Base-by-base conservation (phyloP, 2,329 filamentous ascomycete genomes). In the Diaporthe citriasiana region DNA sequence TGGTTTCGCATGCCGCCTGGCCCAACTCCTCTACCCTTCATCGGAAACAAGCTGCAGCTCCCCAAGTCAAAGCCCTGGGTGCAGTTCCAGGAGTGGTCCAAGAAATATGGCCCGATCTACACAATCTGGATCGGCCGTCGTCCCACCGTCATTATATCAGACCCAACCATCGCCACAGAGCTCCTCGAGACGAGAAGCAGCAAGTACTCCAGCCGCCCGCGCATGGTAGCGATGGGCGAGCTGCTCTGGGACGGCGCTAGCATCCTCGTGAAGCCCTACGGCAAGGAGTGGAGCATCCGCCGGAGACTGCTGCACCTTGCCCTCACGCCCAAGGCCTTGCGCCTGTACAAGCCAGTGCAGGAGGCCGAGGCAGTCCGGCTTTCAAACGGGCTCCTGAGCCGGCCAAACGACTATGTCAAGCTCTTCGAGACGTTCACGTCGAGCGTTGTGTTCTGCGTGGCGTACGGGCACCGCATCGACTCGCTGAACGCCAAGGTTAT, bases 381-480 rank as follows among this genome's bases (percentile, higher is more conserved):
- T 5, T 83, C 84, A 69, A 80, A 77, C 73, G 82, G 86, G 9
- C 78, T 89, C 8, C 78, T 89, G 17, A 72, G 79, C 4, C 80
- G 80, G 7, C 82, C 85, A 0, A 72, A 76, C 1, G 82, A 82
- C 33, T 88, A 86, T 81, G 85, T 87, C 75, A 83, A 84, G 65
- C 80, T 84, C 25, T 82, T 88, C 33, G 84, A 88, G 76, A 82
- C 85, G 0, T 89, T 87, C 76, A 86, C 86, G 0, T 83, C 84
- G 1, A 86, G 84, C 75, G 82, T 89, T 42, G 86, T 88, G 8
- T 87, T 88, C 75, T 86, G 84, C 7, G 85, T 88, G 5, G 83
- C 86, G 6, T 89, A 88, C 76, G 87, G 87, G 0, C 85, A 87
- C 72, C 84, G 86, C 9, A 85, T 88, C 70, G 85, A 88, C 73